Conservation (phyloP, 176 grass and related monocot species). For the Triticum urartu region DNA sequence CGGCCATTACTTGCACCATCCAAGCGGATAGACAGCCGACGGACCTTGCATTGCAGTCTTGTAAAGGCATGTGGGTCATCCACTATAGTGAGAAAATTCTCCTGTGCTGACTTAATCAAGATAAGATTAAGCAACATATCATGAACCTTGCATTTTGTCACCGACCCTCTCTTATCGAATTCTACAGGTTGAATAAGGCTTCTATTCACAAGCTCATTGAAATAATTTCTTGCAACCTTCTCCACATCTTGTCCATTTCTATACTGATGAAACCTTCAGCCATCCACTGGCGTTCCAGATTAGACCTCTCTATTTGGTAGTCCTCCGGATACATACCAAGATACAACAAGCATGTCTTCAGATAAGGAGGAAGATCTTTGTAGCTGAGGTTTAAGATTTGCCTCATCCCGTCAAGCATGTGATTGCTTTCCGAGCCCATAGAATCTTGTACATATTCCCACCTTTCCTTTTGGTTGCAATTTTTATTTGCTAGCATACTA, state of each 20-base stretch:
- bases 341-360: no score
- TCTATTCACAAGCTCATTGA: not conserved
- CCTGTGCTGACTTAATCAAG: not conserved
- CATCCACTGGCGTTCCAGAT: no score
- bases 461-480: no score
- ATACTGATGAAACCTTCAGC: no score
- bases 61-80: not conserved
- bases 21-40: not conserved
- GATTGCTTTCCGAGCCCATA: no score
- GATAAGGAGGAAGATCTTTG: no score
- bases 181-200: not conserved
- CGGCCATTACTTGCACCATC: not conserved
- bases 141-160: not conserved
- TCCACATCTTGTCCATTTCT: not conserved
- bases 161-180: not conserved
- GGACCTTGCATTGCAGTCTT: fast-evolving
- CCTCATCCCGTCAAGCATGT: no score
- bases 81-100: not conserved
- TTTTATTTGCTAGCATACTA: no score
- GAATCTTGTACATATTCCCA: no score
- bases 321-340: no score
- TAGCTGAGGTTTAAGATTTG: no score
- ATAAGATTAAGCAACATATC: not conserved
- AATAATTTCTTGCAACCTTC: not conserved
- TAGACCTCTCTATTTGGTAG: no score